Base-by-base conservation (phyloP, 108 stramenopile species). In the Pseudonitzschia pungens region DNA sequence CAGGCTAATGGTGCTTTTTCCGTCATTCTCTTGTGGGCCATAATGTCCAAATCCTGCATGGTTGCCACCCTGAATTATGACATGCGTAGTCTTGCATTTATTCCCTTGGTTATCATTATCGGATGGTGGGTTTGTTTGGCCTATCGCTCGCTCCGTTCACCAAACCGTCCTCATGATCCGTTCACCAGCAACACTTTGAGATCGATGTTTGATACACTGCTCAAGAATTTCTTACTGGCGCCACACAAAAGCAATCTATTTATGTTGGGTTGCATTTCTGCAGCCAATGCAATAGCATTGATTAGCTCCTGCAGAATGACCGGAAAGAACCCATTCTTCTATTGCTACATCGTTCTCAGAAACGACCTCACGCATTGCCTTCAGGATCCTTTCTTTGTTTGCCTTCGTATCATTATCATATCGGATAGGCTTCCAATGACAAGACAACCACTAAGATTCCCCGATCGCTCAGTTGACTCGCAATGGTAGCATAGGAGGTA, bases 401-500 rank as follows among this genome's bases (percentile, higher is more conserved):
- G 65, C 10, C 15, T 32, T 7, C 6, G 24, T 41, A 40, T 65
- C 33, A 6, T 50, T 44, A 24, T 55, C 76, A 48, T n/a, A 80
- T 27, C 42, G 81, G 57, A 44, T 77, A 68, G 42, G 72, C 36
- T 72, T 26, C 82, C 68, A 58, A 80, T 36, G 85, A 84, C 31
- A 74, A 71, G 32, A 84, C 75, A 9, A 72, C 81, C 15, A 84
- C 81, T 41, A 84, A 51, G 0, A 88, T 75, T 29, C 87, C 87
- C 33, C 43, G 41, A 43, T 88, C 84, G 32, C 78, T 73, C 14
- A 88, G 24, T 69, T 71, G 70, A 0, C 78, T 43, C 18, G 83
- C 81, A 45, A 88, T 68, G 4, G 72, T 69, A 24, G 87, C 80
- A 66, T 88, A 88, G 1, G 87, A 84, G 2, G 83, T 74, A 11